These are phyloP conservation scores for Isatis tinctoria DNA, from an alignment of 345 rosid genomes.

Conservation along the genomic window DNA sequence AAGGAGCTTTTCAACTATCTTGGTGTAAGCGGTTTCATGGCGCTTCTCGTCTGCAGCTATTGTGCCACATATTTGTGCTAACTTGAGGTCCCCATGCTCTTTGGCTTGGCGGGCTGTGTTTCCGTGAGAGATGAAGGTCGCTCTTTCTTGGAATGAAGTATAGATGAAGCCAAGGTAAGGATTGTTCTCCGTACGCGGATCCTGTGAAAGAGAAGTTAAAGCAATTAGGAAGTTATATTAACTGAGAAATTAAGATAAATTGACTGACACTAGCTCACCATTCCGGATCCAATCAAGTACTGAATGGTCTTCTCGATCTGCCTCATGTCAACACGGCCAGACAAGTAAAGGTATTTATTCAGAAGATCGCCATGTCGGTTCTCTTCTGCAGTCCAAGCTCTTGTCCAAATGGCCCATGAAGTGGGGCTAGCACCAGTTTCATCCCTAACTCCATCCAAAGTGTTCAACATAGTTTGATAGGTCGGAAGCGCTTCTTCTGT, in stretches of 20 bases:
- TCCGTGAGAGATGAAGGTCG: conserved; percentile 92
- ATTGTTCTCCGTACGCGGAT: conserved; percentile 74
- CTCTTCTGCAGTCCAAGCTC: conserved; percentile 71
- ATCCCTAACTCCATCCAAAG: conserved; percentile 73
- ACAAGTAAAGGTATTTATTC: conserved; percentile 58
- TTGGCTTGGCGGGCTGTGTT: conserved; percentile 91
- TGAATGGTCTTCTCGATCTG: conserved; percentile 65
- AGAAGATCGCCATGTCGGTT: conserved; percentile 66
- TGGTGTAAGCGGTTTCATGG: conserved; percentile 90
- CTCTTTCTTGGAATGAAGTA: conserved; percentile 96
- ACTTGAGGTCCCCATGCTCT: conserved; percentile 66
- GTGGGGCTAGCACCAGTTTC: conserved; percentile 83
- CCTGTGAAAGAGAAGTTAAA: conserved; percentile 39
- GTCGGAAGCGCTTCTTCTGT: conserved; percentile 90
- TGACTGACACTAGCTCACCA: conserved; percentile 38
- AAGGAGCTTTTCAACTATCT: conserved; percentile 78
- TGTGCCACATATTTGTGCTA: conserved; percentile 89
- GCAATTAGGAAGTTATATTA: background rate
- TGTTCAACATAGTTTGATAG: conserved; percentile 73
- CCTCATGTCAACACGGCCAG: conserved; percentile 60
- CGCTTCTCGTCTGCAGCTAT: conserved; percentile 95
- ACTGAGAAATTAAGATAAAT: background rate
- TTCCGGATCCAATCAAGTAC: conserved; percentile 63
- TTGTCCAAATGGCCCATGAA: conserved; percentile 69
- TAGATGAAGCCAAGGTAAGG: conserved; percentile 93